Percentiles rank a stretch among this genome's conserved stretches.
Conservation (phyloP, 2,329 filamentous ascomycete genomes). For the Nannizziopsis barbatae region DNA sequence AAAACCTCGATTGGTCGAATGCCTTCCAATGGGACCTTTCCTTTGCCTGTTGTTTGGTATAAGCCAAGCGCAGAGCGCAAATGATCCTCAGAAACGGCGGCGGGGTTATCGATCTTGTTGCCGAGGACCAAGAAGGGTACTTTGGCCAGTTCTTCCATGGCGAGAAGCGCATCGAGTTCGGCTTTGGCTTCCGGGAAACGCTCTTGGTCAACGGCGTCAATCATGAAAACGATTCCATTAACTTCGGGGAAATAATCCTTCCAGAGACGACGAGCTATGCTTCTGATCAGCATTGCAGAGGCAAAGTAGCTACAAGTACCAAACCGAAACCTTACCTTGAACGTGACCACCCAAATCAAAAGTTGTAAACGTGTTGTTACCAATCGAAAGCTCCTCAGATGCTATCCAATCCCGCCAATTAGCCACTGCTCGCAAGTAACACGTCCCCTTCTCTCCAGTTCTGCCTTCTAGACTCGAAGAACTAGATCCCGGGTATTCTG, state of each 20-base stretch:
- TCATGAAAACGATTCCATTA: conserved; percentile 91
- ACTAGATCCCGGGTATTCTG: not conserved
- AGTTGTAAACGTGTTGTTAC: conserved; percentile 87
- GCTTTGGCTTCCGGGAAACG: conserved; percentile 89
- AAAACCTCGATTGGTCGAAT: conserved; percentile 95
- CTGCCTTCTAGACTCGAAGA: not conserved
- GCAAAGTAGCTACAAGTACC: not conserved
- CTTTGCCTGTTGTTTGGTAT: conserved; percentile 94
- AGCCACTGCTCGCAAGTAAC: not conserved
- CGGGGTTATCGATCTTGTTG: conserved; percentile 99
- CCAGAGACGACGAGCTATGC: conserved; percentile 78
- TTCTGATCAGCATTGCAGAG: conserved; percentile 13
- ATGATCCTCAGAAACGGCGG: conserved; percentile 91
- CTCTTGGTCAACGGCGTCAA: conserved; percentile 95
- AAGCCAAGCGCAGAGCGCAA: conserved; percentile 82
- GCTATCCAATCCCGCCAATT: conserved; percentile 42
- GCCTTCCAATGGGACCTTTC: conserved; percentile 82
- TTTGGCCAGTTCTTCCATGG: conserved; percentile 93
- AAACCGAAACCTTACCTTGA: conserved; percentile 51
- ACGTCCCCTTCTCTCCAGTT: not conserved
- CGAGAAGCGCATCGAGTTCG: conserved; percentile 86
- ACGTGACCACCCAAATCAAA: conserved; percentile 90
- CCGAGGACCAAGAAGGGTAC: conserved; percentile 92
- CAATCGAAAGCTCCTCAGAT: conserved; percentile 84
- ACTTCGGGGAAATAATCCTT: conserved; percentile 97